Evolutionary conservation across 2,329 filamentous ascomycete species (phyloP).

Genomic region (Alternaria atra): DNA sequence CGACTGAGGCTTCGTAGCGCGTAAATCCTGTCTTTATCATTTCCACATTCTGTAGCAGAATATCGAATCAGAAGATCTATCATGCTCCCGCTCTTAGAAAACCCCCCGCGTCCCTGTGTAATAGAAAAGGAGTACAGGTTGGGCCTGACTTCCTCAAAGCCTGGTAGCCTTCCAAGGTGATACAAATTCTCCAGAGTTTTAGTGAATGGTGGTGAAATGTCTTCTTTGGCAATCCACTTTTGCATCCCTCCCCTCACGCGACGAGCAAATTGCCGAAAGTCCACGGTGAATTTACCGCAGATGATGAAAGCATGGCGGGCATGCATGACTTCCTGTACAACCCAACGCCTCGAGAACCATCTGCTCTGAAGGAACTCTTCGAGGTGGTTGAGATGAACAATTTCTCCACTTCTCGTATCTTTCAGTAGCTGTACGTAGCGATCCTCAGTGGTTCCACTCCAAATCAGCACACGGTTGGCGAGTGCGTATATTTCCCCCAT

Average conservation of each 20-base stretch:
- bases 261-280: background rate
- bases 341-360: background rate
- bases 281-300: background rate
- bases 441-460: background rate
- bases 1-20: too few species aligned
- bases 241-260: too few species aligned
- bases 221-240: too few species aligned
- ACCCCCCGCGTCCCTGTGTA: too few species aligned
- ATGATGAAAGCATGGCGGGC: background rate
- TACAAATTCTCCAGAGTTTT: too few species aligned
- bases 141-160: too few species aligned
- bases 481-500: background rate
- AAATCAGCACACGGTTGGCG: background rate
- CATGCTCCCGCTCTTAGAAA: background rate
- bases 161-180: too few species aligned
- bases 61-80: background rate
- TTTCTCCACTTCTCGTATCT: too few species aligned
- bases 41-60: background rate
- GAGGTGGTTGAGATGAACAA: too few species aligned
- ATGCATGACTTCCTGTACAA: background rate
- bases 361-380: background rate
- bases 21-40: background rate
- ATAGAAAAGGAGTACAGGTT: too few species aligned
- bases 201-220: too few species aligned
- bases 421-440: too few species aligned